Base-by-base conservation (phyloP, 768 basidiomycete genomes). In the Mycena venus region DNA sequence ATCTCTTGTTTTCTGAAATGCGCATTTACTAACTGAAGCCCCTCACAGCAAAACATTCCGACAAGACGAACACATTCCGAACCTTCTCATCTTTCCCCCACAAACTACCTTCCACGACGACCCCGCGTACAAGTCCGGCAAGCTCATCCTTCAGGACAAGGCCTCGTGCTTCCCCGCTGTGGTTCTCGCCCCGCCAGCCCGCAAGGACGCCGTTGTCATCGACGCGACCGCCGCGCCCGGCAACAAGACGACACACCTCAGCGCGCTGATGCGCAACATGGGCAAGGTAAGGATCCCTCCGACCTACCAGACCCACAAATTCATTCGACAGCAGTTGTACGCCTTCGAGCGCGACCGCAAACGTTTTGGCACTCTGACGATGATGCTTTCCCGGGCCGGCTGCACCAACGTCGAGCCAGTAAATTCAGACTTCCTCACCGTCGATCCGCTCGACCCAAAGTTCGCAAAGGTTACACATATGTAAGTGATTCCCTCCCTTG, bases 201-300 rank as follows among this genome's bases (percentile, higher is more conserved):
- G 79, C 23, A 86, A 90, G 25, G 81, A 87, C 49, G 83, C 85
- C 66, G 86, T 89, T 58, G 95, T 96, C 34, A 94, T 99, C 47
- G 98, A 99, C 82, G 97, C 96, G 15, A 99, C 97, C 14, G 94
- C 97, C 47, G 98, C 98, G 1, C 98, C 98, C 0, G 98, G 98
- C 0, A 99, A 99, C 85, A 99, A 99, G 85, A 99, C 98, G 2
- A 94, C 96, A 10, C 96, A 98, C 83, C 84, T 99, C 27, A 94
- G 95, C 77, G 96, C 97, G 27, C 85, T 99, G 53, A 96, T 99
- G 94, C 81, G 86, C 21, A 93, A 93, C 76, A 89, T 90, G 81
- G 96, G 96, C 78, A 94, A 92, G 84, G 97, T 96, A 65, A 73
- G 86, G 32, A 55, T 38, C 62, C 40, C 8, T 23, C 8, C 51